Percentiles rank a stretch among this genome's conserved stretches.
These are phyloP conservation scores for Penicillium egyptiacum DNA, from an alignment of 495 filamentous ascomycete genomes.

Conservation along the genomic window DNA sequence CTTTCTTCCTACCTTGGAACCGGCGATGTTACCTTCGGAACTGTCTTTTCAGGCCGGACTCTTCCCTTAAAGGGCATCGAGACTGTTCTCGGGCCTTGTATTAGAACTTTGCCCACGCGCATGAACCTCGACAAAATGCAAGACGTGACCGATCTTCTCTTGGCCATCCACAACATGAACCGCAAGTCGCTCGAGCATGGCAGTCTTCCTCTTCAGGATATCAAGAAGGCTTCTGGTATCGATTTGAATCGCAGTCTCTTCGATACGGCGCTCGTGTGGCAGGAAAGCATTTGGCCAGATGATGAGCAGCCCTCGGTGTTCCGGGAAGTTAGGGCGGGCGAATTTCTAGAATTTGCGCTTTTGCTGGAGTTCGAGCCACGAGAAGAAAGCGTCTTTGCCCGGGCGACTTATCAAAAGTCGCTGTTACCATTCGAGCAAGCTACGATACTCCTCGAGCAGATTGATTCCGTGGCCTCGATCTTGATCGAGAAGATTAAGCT, in stretches of 20 bases:
- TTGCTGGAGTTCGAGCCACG: slow-evolving; percentile 69
- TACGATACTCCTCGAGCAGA: slow-evolving; percentile 54
- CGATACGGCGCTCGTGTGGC: slow-evolving; percentile 74
- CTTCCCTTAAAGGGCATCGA: slow-evolving; percentile 65
- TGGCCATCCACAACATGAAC: slow-evolving; percentile 58
- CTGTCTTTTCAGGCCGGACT: slow-evolving; percentile 73
- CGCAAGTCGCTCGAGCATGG: slow-evolving; percentile 59
- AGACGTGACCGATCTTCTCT: slow-evolving; percentile 57
- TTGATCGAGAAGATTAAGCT: slow-evolving; percentile 44
- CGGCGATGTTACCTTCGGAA: slow-evolving; percentile 67
- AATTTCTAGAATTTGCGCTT: slow-evolving; percentile 71
- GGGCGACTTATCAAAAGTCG: slow-evolving; percentile 53
- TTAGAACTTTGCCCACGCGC: slow-evolving; percentile 67
- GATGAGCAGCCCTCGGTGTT: slow-evolving; percentile 35
- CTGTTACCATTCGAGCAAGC: slow-evolving; percentile 51
- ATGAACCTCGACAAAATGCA: slow-evolving; percentile 46
- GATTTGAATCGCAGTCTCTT: slow-evolving; percentile 54
- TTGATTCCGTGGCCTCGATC: slow-evolving; percentile 50
- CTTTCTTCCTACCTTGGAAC: slow-evolving; percentile 58
- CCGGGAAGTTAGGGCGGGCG: slow-evolving; percentile 52
- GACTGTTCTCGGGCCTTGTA: slow-evolving; percentile 68
- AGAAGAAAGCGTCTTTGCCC: slow-evolving; percentile 37
- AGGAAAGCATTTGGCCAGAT: slow-evolving; percentile 58
- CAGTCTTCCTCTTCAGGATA: slow-evolving; percentile 60
- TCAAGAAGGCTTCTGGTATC: slow-evolving; percentile 57